Evolutionary conservation across 2,329 filamentous ascomycete genomes (phyloP), one percentile per base, ranked within the genome.

Genomic region (Cordyceps farinosa): DNA sequence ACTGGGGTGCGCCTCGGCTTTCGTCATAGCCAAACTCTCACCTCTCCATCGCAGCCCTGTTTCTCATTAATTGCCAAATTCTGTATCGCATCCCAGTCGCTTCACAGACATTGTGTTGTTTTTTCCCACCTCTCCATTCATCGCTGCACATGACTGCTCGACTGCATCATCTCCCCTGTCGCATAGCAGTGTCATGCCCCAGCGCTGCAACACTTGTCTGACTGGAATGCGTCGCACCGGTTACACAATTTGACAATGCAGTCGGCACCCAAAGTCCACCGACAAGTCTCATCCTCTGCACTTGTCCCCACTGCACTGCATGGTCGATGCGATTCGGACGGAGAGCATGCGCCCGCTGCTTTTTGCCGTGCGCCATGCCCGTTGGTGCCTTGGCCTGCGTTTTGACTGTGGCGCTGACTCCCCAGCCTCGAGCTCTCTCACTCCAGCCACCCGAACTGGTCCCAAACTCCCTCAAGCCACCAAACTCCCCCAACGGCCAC

Each of bases 141-240:
- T 40, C 15, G 38, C 38, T 40, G 38, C 17, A 11, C 54, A 27
- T 29, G 38, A 15, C n/a, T 17, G 15, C 9, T 34, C 17, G n/a
- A 11, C n/a, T n/a, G 10, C 51, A 40, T 40, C 51, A 13, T 32
- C 17, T 11, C 42, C 30, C 48, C n/a, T 61, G 57, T 61, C 57
- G 57, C 57, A 61, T 59, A n/a, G 34, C 56, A 51, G 56, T 59
- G 45, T 61, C 57, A 53, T 44, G 38, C 57, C 48, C 57, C 48
- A 11, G 47, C 29, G 38, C 48, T 61, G 57, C 57, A 42, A 61
- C 57, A 52, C 38, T 38, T 38, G 47, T 61, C 57, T 40, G 47
- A 45, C 57, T 61, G 57, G 57, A 61, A 61, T 61, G 57, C 57
- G 57, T 61, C 47, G 57, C 48, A 52, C 57, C n/a, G 57, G 57